phyloP scores from a whole-genome alignment of 2,329 filamentous ascomycete genomes.

The Byssothecium circinans region DNA sequence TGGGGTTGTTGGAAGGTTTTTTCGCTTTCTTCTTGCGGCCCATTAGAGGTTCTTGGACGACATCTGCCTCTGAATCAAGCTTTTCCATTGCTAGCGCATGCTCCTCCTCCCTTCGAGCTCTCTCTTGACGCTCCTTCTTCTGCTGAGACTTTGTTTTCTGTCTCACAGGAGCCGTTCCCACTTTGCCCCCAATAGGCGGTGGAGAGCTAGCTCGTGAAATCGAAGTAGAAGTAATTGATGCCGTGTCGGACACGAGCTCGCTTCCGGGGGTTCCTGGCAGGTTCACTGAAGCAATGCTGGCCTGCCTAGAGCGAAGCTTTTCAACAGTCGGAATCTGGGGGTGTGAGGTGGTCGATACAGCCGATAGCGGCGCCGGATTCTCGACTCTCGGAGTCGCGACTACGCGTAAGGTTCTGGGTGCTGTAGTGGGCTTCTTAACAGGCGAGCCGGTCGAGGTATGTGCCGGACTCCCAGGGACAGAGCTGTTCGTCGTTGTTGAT shows the following conservation, averaged over 20 bases:
- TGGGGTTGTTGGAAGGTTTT: conserved; percentile 52
- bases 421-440: conserved; percentile 40
- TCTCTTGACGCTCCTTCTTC: conserved; percentile 71
- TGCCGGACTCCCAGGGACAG: conserved; percentile 54
- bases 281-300: conserved; percentile 60
- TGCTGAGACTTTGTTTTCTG: conserved; percentile 76
- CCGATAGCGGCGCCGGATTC: conserved; percentile 48
- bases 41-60: conserved; percentile 69
- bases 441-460: conserved; percentile 54
- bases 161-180: conserved; percentile 70
- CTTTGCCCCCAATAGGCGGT: conserved; percentile 58
- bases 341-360: conserved; percentile 31
- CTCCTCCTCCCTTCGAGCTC: conserved; percentile 62
- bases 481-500: conserved; percentile 49
- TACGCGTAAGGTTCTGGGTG: conserved; percentile 69
- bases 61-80: conserved; percentile 53
- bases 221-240: conserved; percentile 72
- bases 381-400: conserved; percentile 68
- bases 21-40: conserved; percentile 85
- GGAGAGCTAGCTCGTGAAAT: conserved; percentile 74
- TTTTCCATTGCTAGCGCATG: conserved; percentile 45
- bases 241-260: conserved; percentile 75
- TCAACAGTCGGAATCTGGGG: conserved; percentile 41
- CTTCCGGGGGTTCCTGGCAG: conserved; percentile 73
- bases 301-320: conserved; percentile 53